phyloP scores from a whole-genome alignment of 2,329 filamentous ascomycete species.

The Sarocladium oryzae region DNA sequence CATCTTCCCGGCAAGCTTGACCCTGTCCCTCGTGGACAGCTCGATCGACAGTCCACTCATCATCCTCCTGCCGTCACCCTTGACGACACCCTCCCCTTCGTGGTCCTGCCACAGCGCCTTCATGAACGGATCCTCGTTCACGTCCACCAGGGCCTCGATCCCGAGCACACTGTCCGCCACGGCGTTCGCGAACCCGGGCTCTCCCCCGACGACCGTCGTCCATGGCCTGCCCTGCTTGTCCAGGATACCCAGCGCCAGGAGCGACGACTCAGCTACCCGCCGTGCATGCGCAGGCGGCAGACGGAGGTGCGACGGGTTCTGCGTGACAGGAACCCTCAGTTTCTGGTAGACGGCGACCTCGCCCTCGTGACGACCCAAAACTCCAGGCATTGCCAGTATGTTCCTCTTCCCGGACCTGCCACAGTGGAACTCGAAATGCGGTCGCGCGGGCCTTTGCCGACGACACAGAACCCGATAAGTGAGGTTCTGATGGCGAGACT shows the following conservation, averaged over 20 bases:
- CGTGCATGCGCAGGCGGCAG: slow-evolving; percentile 55
- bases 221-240: slow-evolving; percentile 62
- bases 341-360: slow-evolving; percentile 59
- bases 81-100: slow-evolving; percentile 33
- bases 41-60: slow-evolving; percentile 54
- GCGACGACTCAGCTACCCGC: slow-evolving; percentile 55
- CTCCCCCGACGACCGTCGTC: slow-evolving; percentile 74
- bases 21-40: slow-evolving; percentile 44
- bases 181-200: slow-evolving; percentile 52
- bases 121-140: slow-evolving; percentile 60
- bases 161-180: slow-evolving; percentile 59
- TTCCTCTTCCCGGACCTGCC: neutral
- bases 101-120: slow-evolving; percentile 50
- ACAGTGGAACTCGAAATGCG: too few species aligned
- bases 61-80: slow-evolving; percentile 44
- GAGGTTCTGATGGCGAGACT: too few species aligned
- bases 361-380: slow-evolving; percentile 43
- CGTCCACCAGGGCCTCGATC: slow-evolving; percentile 55
- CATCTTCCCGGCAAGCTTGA: slow-evolving; percentile 69
- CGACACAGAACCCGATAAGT: too few species aligned
- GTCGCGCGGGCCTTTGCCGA: too few species aligned
- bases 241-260: slow-evolving; percentile 68
- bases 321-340: slow-evolving; percentile 46
- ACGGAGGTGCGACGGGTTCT: slow-evolving; percentile 62
- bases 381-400: neutral